Base-by-base conservation (phyloP, 2,329 filamentous ascomycete genomes). In the Bipolaris gigantea region DNA sequence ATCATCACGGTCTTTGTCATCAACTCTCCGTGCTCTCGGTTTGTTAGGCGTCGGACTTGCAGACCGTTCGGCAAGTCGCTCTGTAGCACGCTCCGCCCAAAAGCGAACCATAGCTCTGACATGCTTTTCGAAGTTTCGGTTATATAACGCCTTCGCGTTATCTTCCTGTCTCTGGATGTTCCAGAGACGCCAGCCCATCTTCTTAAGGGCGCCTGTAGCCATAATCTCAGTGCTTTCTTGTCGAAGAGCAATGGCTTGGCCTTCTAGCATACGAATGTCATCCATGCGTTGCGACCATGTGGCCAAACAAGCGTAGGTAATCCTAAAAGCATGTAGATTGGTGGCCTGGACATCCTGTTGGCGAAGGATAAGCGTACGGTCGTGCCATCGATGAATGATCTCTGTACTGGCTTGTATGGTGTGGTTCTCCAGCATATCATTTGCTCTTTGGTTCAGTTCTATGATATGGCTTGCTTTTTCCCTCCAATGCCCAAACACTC, bases 161-260 rank as follows among this genome's bases (percentile, higher is more conserved):
- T 84, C 79, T 9, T 76, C 69, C 21, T 77, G 77, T 47, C 79
- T 78, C 21, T 76, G 75, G 4, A 83, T 72, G 36, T 83, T 82
- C 71, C 86, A 86, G 2, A 82, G 73, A 7, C 79, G 79, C 71
- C 85, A 81, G 48, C 81, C 83, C n/a, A 86, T 71, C 62, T 79
- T 83, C 64, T 81, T 83, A 52, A 86, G 72, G 21, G 76, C 76
- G 13, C 72, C 73, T 10, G 76, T 75, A 13, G 82, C 79, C 4
- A 78, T 70, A 21, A 76, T 71, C 11, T 81, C 76, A 4, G 79
- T 71, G 38, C 77, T 79, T 53, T 81, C 74, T 23, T 78, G 76
- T 46, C 77, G 67, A 33, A 83, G 74, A 1, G 73, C 68, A 3
- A 73, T 55, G 11, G 83, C 83, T 63, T 79, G 76, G 21, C 76